Evolutionary conservation across 2,329 filamentous ascomycete genomes (phyloP).

Genomic region (Pyricularia sp.): DNA sequence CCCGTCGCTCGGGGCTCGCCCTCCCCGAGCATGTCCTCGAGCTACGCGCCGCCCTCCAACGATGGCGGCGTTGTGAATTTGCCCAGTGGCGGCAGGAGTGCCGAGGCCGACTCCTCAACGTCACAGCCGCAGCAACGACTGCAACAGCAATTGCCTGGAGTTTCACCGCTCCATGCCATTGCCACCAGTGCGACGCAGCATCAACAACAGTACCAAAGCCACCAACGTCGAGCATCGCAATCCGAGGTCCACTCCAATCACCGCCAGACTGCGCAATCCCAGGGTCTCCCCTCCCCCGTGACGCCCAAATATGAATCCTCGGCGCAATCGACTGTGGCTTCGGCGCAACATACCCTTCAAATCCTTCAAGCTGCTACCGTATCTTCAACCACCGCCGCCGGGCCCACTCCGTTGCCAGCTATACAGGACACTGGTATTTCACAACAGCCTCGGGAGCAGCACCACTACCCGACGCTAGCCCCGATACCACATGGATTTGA

Average conservation of each 20-base stretch:
- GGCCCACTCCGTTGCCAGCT: neutral
- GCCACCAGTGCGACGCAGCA: neutral
- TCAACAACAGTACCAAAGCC: neutral
- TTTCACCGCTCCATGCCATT: neutral
- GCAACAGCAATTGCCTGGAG: neutral
- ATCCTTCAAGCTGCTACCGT: neutral
- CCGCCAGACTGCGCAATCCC: neutral
- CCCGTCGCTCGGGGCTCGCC: neutral
- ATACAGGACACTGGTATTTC: neutral
- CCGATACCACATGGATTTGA: slow-evolving; percentile 1
- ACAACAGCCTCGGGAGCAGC: neutral
- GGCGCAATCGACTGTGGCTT: neutral
- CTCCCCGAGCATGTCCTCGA: slow-evolving; percentile 1
- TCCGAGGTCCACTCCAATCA: neutral
- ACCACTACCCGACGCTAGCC: slow-evolving; percentile 1
- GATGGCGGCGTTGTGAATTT: neutral
- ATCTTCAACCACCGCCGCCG: neutral
- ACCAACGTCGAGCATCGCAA: neutral
- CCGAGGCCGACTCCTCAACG: neutral
- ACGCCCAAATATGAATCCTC: neutral
- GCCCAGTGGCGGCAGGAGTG: neutral
- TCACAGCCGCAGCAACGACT: neutral
- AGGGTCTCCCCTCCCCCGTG: neutral
- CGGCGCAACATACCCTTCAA: slow-evolving; percentile 1
- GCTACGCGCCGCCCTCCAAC: slow-evolving; percentile 1